These are phyloP conservation scores for Avena sativa DNA, from an alignment of 176 grass and related monocot genomes.

Conservation along the genomic window DNA sequence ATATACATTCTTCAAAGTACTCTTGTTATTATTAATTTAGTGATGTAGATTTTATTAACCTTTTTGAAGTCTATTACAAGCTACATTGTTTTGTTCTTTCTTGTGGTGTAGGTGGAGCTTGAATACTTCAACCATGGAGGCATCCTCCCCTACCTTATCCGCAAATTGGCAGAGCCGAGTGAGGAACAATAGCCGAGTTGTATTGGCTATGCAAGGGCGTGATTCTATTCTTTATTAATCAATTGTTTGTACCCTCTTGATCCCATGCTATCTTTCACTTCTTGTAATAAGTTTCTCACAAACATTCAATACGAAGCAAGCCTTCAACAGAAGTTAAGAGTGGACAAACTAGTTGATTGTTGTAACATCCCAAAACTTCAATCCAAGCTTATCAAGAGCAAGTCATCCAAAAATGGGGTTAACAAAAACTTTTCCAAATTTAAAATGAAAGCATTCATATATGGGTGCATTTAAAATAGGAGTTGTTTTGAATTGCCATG, in stretches of 20 bases:
- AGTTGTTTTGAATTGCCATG: too few species aligned
- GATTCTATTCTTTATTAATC: not conserved
- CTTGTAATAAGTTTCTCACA: not conserved
- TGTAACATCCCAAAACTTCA: too few species aligned
- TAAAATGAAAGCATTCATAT: too few species aligned
- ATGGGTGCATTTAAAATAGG: too few species aligned
- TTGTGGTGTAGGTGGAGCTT: slow-evolving; percentile 72
- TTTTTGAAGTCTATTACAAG: not conserved
- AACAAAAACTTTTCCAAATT: too few species aligned
- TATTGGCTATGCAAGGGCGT: not conserved
- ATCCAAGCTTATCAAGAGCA: too few species aligned
- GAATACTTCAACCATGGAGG: slow-evolving; percentile 91
- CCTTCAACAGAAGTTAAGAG: not conserved
- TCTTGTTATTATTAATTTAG: not conserved
- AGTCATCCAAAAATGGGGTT: too few species aligned
- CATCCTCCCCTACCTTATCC: slow-evolving; percentile 87
- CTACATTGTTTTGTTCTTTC: not conserved
- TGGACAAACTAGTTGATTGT: not conserved
- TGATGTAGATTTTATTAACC: not conserved
- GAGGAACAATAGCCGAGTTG: not conserved
- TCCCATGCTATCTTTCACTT: not conserved
- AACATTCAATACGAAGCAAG: not conserved
- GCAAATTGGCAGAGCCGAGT: slow-evolving; percentile 52
- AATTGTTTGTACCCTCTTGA: not conserved
- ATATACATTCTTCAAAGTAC: not conserved